Evolutionary conservation across 2,329 filamentous ascomycete genomes (phyloP).

Genomic region (Sporothrix dimorphospora): DNA sequence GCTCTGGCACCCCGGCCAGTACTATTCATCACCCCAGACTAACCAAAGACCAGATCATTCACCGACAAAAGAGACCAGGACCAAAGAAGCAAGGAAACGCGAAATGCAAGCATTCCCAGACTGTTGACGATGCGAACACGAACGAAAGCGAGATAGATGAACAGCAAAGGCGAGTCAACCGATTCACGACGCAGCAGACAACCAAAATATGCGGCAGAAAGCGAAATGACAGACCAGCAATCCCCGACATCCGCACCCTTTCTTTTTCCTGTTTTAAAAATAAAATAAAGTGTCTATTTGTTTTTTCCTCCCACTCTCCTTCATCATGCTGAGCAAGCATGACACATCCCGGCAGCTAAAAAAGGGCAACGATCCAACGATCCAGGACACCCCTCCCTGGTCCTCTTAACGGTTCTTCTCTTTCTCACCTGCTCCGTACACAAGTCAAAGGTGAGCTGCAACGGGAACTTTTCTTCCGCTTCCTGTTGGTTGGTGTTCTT

Average conservation of each 20-base stretch:
- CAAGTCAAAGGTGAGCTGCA: not conserved
- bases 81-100: not conserved
- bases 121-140: not conserved
- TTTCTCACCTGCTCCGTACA: not conserved
- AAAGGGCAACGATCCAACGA: not conserved
- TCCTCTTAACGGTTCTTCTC: not conserved
- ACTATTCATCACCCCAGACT: not conserved
- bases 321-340: constrained; percentile 5
- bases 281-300: not conserved
- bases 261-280: not conserved
- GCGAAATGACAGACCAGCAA: not conserved
- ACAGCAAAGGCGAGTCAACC: not conserved
- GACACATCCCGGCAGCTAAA: constrained; percentile 7
- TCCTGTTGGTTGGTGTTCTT: not conserved
- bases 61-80: not conserved
- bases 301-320: not conserved
- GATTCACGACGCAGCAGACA: no score
- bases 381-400: not conserved
- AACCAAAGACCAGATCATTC: no score
- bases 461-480: not conserved
- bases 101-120: not conserved
- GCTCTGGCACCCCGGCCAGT: not conserved
- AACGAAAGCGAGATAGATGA: not conserved
- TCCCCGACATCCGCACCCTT: not conserved
- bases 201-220: not conserved